Conservation (phyloP, 2,329 filamentous ascomycete genomes). For the Talaromyces marneffei region DNA sequence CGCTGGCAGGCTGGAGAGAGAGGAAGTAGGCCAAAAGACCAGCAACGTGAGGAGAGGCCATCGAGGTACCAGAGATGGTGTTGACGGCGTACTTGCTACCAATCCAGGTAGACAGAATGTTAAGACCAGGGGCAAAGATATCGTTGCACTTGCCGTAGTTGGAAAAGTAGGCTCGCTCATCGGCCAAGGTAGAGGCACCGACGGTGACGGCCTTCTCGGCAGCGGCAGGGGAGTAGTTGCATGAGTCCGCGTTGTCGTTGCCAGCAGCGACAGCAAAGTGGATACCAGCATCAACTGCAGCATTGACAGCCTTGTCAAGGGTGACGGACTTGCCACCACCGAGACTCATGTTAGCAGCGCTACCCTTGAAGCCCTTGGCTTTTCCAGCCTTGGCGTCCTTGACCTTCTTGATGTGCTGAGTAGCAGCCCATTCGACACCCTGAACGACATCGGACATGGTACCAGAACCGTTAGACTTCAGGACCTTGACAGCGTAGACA, state of each 20-base stretch:
- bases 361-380: slow-evolving; percentile 97
- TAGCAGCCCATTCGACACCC: slow-evolving; percentile 91
- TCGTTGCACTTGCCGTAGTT: slow-evolving; percentile 99
- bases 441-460: slow-evolving; percentile 99
- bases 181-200: slow-evolving; percentile 84
- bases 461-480: slow-evolving; percentile 92
- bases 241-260: slow-evolving; percentile 98
- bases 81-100: slow-evolving; percentile 93
- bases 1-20: slow-evolving; percentile 82
- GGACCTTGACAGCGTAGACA: slow-evolving; percentile 95
- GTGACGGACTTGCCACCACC: slow-evolving; percentile 94
- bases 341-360: slow-evolving; percentile 97
- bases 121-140: slow-evolving; percentile 95
- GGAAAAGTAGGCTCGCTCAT: slow-evolving; percentile 99
- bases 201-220: slow-evolving; percentile 90
- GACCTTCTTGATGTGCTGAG: slow-evolving; percentile 68
- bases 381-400: slow-evolving; percentile 77
- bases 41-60: slow-evolving; percentile 95
- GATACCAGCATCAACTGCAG: slow-evolving; percentile 82
- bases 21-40: slow-evolving; percentile 97
- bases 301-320: slow-evolving; percentile 88
- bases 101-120: slow-evolving; percentile 98
- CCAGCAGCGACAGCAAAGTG: slow-evolving; percentile 98
- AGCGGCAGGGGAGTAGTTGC: slow-evolving; percentile 97
- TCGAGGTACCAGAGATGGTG: slow-evolving; percentile 98